Base-by-base conservation (phyloP, 2,329 filamentous ascomycete species). In the Hymenoscyphus scutula region DNA sequence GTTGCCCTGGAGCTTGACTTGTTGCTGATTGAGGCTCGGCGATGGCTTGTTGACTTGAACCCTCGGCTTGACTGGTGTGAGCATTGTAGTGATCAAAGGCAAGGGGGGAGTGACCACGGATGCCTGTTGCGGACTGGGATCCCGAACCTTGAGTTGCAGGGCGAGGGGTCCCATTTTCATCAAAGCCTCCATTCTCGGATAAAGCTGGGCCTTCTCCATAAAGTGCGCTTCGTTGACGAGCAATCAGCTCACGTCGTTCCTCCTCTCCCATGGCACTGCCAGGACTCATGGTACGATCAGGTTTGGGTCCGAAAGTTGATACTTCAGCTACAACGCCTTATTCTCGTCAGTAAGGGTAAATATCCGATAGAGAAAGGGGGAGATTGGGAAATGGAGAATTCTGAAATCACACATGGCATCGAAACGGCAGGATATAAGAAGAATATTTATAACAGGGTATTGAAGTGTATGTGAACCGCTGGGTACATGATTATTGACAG, bases 161-260 rank as follows among this genome's bases (percentile, higher is more conserved):
- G 65, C 89, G 86, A 38, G 85, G 78, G 23, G 80, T 80, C 66
- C 84, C 84, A 32, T 83, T 83, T 73, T 93, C 90, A 65, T 92
- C 89, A 72, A 89, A 89, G 68, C 81, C 82, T 66, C 81, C 82
- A 69, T 84, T 85, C 69, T 89, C 87, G 74, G 89, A 86, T 75
- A 91, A 89, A 58, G 84, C 78, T 41, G 84, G 81, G 68, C 82
- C 82, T 74, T 91, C 91, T 75, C 92, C 92, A 77, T 98, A 99
- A 69, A 99, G 80, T 68, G 94, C 93, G 77, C 89, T 93, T 78
- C 96, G 92, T 80, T 98, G 95, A 74, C 94, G 93, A 71, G 93
- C 91, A 77, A 98, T 96, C 76, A 98, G 84, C 72, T 98, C 94
- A 72, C 94, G 92, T 72, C 94, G 94, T 74, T 97, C 93, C 72